Percentiles rank a stretch among this genome's conserved stretches.
phyloP scores from a whole-genome alignment of 2,329 filamentous ascomycete genomes.

The Neofusicoccum parvum region DNA sequence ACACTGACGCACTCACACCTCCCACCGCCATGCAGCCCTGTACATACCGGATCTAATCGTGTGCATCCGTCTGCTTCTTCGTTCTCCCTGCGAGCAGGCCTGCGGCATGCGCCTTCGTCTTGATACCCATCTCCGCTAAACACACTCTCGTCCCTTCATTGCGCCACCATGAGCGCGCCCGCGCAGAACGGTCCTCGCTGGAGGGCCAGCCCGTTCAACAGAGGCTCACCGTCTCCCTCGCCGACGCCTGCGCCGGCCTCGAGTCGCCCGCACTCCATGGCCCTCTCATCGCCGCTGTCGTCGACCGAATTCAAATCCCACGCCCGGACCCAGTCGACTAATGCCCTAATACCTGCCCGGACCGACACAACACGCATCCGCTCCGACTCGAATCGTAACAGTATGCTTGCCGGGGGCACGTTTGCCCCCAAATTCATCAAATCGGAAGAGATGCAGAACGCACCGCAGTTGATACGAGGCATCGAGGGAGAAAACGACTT shows the following conservation, averaged over 20 bases:
- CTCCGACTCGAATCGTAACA: slow-evolving; percentile 67
- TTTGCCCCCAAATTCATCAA: slow-evolving; percentile 98
- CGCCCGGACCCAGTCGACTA: slow-evolving; percentile 66
- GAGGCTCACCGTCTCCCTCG: slow-evolving; percentile 67
- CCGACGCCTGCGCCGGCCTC: slow-evolving; percentile 48
- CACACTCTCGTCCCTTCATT: background rate
- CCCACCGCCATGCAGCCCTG: slow-evolving; percentile 14
- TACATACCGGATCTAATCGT: slow-evolving; percentile 17
- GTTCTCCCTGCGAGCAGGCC: slow-evolving; percentile 1
- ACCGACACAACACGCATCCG: slow-evolving; percentile 44
- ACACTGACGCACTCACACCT: slow-evolving; percentile 7
- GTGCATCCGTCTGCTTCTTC: slow-evolving; percentile 18
- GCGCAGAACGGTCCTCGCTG: slow-evolving; percentile 67
- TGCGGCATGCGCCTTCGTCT: slow-evolving; percentile 16
- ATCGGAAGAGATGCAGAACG: slow-evolving; percentile 70
- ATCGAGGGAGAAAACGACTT: slow-evolving; percentile 99
- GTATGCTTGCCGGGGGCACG: slow-evolving; percentile 69
- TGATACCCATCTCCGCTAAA: slow-evolving; percentile 16
- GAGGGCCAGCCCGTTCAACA: slow-evolving; percentile 78
- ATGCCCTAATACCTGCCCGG: slow-evolving; percentile 30
- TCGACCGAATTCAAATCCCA: slow-evolving; percentile 57
- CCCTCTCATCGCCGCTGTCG: slow-evolving; percentile 64
- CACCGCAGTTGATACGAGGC: slow-evolving; percentile 60
- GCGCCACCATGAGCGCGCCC: slow-evolving; percentile 53
- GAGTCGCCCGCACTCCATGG: slow-evolving; percentile 72